Conservation (phyloP, 139 green algal species). For the Tetraselmis chui region DNA sequence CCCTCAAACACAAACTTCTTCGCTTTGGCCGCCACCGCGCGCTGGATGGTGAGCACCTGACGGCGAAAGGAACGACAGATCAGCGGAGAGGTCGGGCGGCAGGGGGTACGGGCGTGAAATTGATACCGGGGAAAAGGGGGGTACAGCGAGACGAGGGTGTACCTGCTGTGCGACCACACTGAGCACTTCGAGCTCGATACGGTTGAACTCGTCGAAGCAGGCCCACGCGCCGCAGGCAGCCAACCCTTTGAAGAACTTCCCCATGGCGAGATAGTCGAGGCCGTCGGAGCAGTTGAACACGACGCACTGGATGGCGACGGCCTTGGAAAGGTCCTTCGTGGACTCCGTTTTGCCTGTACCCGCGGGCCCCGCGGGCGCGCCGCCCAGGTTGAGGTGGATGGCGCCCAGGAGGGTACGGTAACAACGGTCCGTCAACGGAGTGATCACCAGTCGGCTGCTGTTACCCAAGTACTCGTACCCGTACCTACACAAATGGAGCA, state of each 20-base stretch:
- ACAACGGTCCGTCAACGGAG: slow-evolving; percentile 37
- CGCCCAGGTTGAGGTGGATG: slow-evolving; percentile 36
- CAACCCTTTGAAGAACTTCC: slow-evolving; percentile 42
- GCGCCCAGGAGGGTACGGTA: slow-evolving; percentile 41
- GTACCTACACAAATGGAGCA: slow-evolving; percentile 26
- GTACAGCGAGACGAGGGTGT: background rate
- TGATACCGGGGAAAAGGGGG: background rate
- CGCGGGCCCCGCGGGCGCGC: slow-evolving; percentile 29
- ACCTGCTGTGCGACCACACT: background rate
- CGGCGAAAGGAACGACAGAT: slow-evolving; percentile 34
- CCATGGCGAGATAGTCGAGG: slow-evolving; percentile 34
- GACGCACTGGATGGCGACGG: slow-evolving; percentile 35
- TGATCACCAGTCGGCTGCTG: slow-evolving; percentile 33
- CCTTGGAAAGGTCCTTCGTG: slow-evolving; percentile 28
- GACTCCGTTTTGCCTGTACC: slow-evolving; percentile 34
- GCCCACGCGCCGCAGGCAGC: slow-evolving; percentile 29
- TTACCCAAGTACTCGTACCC: slow-evolving; percentile 42
- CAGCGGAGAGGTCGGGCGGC: background rate
- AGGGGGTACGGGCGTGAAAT: background rate
- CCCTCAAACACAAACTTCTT: slow-evolving; percentile 33
- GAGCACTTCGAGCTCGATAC: slow-evolving; percentile 34
- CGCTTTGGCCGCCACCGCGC: slow-evolving; percentile 18
- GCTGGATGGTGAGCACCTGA: slow-evolving; percentile 39
- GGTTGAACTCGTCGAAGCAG: slow-evolving; percentile 45
- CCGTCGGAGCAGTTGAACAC: slow-evolving; percentile 38